Evolutionary conservation across 2,329 filamentous ascomycete genomes (phyloP).

Genomic region (Coniochaeta sp.): DNA sequence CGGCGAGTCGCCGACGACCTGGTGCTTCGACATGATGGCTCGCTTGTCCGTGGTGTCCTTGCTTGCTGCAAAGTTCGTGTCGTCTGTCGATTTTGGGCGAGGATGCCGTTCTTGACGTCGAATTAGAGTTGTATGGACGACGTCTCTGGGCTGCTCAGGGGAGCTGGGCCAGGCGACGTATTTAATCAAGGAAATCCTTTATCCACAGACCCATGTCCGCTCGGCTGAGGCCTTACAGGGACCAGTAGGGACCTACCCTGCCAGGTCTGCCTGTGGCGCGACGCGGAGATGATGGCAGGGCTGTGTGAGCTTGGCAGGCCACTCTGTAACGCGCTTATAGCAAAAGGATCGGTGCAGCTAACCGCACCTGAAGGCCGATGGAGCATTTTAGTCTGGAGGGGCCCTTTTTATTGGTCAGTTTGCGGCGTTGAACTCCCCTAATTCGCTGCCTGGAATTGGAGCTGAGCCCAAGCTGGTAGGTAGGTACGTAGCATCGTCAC

Average conservation of each 20-base stretch:
- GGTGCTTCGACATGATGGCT: conserved; percentile 15
- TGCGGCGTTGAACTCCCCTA: not conserved
- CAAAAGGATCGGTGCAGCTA: not conserved
- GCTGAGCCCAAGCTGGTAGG: not conserved
- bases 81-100: not conserved
- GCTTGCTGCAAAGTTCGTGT: not conserved
- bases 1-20: conserved; percentile 20
- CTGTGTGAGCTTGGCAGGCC: not conserved
- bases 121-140: not conserved
- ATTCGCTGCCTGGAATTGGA: not conserved
- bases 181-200: not conserved
- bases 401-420: not conserved
- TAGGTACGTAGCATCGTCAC: not conserved
- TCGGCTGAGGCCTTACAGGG: not conserved
- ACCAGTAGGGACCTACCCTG: too few species aligned
- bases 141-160: not conserved
- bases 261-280: too few species aligned
- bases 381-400: not conserved
- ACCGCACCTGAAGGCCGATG: not conserved
- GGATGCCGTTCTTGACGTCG: not conserved
- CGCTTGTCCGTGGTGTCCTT: not conserved
- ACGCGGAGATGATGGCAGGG: not conserved
- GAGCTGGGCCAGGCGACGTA: not conserved
- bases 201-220: not conserved
- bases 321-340: not conserved